A percentile compares a stretch with the other conserved stretches of the same genome.
Evolutionary conservation across 352 stramenopile genomes (phyloP).

Genomic region (Phytophthora megakarya): DNA sequence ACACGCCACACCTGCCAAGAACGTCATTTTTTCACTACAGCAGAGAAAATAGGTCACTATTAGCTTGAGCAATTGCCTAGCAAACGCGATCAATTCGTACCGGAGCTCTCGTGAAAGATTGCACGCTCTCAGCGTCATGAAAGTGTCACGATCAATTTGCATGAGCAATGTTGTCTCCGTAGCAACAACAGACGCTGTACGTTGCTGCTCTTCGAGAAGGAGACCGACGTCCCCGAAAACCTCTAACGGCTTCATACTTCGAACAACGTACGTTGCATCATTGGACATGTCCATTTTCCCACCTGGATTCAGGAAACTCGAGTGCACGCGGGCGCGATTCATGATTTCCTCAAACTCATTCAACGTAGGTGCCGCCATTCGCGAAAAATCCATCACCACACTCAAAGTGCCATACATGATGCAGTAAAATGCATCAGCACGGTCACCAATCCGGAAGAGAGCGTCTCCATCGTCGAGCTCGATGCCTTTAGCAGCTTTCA

Average conservation of each 20-base stretch:
- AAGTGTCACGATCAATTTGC: slow-evolving; percentile 70
- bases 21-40: slow-evolving; percentile 66
- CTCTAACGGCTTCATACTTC: slow-evolving; percentile 65
- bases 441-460: slow-evolving; percentile 72
- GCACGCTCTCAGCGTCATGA: slow-evolving; percentile 61
- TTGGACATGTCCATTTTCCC: slow-evolving; percentile 48
- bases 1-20: slow-evolving; percentile 46
- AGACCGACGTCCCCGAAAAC: slow-evolving; percentile 76
- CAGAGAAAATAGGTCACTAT: background rate
- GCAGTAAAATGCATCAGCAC: slow-evolving; percentile 76
- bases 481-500: slow-evolving; percentile 68
- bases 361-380: slow-evolving; percentile 62
- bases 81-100: slow-evolving; percentile 23
- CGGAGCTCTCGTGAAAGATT: slow-evolving; percentile 60
- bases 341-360: slow-evolving; percentile 80
- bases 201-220: slow-evolving; percentile 56
- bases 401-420: slow-evolving; percentile 79
- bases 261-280: slow-evolving; percentile 64
- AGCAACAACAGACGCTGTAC: slow-evolving; percentile 71
- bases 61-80: background rate
- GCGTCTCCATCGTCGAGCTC: slow-evolving; percentile 66
- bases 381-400: slow-evolving; percentile 77
- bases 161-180: slow-evolving; percentile 72
- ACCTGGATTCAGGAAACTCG: slow-evolving; percentile 66
- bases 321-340: slow-evolving; percentile 69